Evolutionary conservation across 1,284 basidiomycete genomes (phyloP).

Genomic region (Filobasidium uniguttulatum): DNA sequence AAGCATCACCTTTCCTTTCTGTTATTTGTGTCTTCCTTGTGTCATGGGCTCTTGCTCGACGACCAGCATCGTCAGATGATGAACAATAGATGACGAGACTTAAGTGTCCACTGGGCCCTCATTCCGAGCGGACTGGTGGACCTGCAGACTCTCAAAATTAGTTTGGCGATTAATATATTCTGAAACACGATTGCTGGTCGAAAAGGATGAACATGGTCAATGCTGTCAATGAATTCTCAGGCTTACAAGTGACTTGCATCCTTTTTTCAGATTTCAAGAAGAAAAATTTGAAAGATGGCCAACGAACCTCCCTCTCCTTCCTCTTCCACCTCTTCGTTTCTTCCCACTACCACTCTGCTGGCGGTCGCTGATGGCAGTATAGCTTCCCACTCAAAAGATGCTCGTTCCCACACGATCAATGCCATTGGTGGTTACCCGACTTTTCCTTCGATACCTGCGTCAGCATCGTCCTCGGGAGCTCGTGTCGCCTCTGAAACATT

Average conservation of each 20-base stretch:
- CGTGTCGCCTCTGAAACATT: constrained; percentile 17
- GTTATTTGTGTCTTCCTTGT: too few relatives aligned
- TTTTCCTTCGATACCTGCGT: constrained; percentile 25
- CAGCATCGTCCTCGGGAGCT: constrained; percentile 8
- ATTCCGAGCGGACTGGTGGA: constrained; percentile 10
- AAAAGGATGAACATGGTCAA: background rate
- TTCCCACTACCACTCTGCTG: constrained; percentile 27
- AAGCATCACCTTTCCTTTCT: too few relatives aligned
- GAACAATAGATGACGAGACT: constrained; percentile 34
- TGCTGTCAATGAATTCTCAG: too few relatives aligned
- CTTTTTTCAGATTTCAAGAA: constrained; percentile 5
- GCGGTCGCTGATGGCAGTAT: constrained; percentile 35
- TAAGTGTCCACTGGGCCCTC: constrained; percentile 18
- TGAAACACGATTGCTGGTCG: constrained; percentile 2
- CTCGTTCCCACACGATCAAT: constrained; percentile 23
- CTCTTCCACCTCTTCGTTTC: constrained; percentile 19
- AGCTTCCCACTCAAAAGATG: constrained; percentile 18
- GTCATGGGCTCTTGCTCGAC: too few relatives aligned
- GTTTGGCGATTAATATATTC: constrained; percentile 34
- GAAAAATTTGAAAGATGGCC: constrained; percentile 1
- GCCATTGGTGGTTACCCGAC: constrained; percentile 35
- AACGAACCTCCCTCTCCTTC: constrained; percentile 5
- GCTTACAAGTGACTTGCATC: constrained; percentile 4
- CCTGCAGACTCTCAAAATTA: constrained; percentile 29
- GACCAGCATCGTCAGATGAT: too few relatives aligned